Percentiles rank a stretch among this genome's conserved stretches.
These are phyloP conservation scores for Candida michaelii DNA, from an alignment of 805 yeast species.

Conservation along the genomic window DNA sequence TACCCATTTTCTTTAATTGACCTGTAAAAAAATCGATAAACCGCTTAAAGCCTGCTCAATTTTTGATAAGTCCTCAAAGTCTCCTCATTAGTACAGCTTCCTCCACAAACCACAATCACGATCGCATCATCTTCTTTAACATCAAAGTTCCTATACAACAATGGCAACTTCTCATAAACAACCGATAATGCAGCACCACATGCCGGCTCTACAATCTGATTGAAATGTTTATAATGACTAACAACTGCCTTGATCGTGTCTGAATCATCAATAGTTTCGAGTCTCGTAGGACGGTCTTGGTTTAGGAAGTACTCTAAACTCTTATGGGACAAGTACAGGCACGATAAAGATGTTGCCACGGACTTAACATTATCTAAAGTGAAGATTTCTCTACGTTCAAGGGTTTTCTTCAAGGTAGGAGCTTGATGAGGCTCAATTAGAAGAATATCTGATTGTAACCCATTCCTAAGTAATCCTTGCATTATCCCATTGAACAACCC, in stretches of 20 bases:
- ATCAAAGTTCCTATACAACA: slow-evolving; percentile 17
- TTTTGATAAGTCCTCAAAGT: slow-evolving; percentile 15
- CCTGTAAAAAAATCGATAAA: no score
- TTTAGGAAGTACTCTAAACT: slow-evolving; percentile 20
- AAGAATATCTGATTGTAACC: slow-evolving; percentile 18
- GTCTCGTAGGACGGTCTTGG: slow-evolving; percentile 19
- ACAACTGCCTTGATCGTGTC: slow-evolving; percentile 27
- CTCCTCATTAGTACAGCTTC: slow-evolving; percentile 19
- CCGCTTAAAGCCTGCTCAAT: neutral
- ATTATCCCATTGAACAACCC: slow-evolving; percentile 36
- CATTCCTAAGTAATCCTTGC: slow-evolving; percentile 21
- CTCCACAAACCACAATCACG: slow-evolving; percentile 32
- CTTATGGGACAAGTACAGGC: slow-evolving; percentile 27
- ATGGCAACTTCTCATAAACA: slow-evolving; percentile 18
- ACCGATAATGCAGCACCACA: slow-evolving; percentile 32
- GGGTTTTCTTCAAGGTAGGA: slow-evolving; percentile 25
- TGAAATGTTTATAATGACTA: slow-evolving; percentile 21
- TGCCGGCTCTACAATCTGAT: slow-evolving; percentile 30
- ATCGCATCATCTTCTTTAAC: slow-evolving; percentile 23
- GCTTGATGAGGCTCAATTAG: slow-evolving; percentile 32
- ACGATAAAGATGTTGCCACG: slow-evolving; percentile 28
- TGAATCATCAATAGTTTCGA: slow-evolving; percentile 24
- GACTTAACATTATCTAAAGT: slow-evolving; percentile 24
- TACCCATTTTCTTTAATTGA: no score
- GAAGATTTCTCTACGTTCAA: slow-evolving; percentile 22